phyloP scores from a whole-genome alignment of 2,329 filamentous ascomycete genomes.

The Colletotrichum sp. region DNA sequence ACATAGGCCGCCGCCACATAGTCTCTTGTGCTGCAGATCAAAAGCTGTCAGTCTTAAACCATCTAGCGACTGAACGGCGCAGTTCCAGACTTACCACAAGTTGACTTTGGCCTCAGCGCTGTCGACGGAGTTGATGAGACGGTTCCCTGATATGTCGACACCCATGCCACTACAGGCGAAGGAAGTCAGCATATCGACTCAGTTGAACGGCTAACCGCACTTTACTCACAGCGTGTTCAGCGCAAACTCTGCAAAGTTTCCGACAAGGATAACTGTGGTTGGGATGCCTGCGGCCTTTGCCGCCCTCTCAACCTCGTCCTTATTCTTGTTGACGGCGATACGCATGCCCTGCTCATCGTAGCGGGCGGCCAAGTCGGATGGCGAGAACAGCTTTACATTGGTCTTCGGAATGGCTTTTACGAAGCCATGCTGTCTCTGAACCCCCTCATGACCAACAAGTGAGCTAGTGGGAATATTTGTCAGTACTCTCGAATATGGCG shows the following conservation, averaged over 20 bases:
- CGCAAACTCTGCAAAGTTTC: slow-evolving; percentile 30
- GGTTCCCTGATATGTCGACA: not conserved
- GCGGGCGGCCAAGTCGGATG: slow-evolving; percentile 29
- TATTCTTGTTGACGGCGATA: slow-evolving; percentile 25
- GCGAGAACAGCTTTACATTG: slow-evolving; percentile 32
- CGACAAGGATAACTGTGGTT: slow-evolving; percentile 24
- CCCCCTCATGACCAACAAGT: slow-evolving; percentile 26
- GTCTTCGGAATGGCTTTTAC: slow-evolving; percentile 30
- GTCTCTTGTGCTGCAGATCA: slow-evolving; percentile 24
- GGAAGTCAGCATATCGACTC: not conserved
- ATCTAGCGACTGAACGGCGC: fast-evolving
- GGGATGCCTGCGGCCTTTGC: slow-evolving; percentile 28
- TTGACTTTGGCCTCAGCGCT: not conserved
- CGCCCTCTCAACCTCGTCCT: slow-evolving; percentile 27
- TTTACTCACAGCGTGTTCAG: slow-evolving; percentile 21
- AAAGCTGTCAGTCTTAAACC: fast-evolving
- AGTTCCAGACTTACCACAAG: not conserved
- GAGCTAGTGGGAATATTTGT: not conserved
- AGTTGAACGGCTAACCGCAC: too few relatives aligned
- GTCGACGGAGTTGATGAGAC: not conserved
- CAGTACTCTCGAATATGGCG: fast-evolving
- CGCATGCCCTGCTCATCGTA: slow-evolving; percentile 27
- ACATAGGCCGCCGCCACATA: slow-evolving; percentile 32
- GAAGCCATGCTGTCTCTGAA: slow-evolving; percentile 27
- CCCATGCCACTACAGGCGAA: not conserved